phyloP scores from a whole-genome alignment of 805 yeast species.

The Candida xiaguanensis region DNA sequence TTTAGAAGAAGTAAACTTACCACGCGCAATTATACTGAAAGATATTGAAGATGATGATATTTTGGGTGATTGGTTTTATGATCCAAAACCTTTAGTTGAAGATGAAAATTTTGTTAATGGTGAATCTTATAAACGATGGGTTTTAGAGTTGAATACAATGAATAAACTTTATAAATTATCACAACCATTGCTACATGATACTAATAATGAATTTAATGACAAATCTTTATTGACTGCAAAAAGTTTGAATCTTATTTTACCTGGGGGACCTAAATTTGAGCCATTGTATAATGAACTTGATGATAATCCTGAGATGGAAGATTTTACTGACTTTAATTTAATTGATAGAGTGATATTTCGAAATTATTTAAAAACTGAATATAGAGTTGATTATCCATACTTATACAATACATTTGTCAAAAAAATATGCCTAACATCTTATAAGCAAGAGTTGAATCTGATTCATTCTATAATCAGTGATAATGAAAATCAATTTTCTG shows the following conservation, averaged over 20 bases:
- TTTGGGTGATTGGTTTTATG: constrained; percentile 77
- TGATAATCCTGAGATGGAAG: constrained; percentile 62
- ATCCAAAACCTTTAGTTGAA: constrained; percentile 67
- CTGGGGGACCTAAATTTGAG: constrained; percentile 96
- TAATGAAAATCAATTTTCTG: constrained; percentile 34
- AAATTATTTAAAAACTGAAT: constrained; percentile 73
- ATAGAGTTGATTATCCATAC: constrained; percentile 81
- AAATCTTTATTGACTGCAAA: constrained; percentile 86
- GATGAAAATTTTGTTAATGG: constrained; percentile 60
- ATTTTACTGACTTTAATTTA: constrained; percentile 85
- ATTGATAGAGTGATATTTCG: constrained; percentile 85
- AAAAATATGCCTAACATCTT: constrained; percentile 58
- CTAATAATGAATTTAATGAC: constrained; percentile 69
- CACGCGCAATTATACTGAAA: constrained; percentile 66
- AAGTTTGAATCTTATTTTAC: constrained; percentile 79
- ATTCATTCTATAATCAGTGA: constrained; percentile 7
- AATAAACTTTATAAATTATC: constrained; percentile 63
- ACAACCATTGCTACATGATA: constrained; percentile 65
- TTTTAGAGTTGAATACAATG: constrained; percentile 57
- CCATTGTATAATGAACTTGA: constrained; percentile 64
- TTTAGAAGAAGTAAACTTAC: constrained; percentile 65
- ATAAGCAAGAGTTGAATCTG: constrained; percentile 55
- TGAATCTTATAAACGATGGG: constrained; percentile 73
- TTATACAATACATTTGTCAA: constrained; percentile 76
- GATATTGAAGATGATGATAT: constrained; percentile 63